These are phyloP conservation scores for Xylaria cubensis DNA, from an alignment of 495 filamentous ascomycete species.

Conservation along the genomic window DNA sequence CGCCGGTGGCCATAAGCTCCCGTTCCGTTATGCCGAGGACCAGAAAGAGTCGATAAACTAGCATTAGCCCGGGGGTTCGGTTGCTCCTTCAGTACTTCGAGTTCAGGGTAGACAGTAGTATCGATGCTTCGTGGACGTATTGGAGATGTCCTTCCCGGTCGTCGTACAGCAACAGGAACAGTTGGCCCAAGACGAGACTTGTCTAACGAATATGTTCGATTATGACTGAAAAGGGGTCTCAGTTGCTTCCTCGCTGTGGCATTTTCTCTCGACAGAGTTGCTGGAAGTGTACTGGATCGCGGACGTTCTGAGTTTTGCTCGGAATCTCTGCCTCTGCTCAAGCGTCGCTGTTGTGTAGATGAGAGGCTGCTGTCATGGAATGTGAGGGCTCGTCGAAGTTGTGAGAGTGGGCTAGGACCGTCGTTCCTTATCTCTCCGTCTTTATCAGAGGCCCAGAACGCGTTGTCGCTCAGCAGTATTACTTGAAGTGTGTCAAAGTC, in stretches of 20 bases:
- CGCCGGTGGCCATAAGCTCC: neutral
- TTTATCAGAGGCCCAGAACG: conserved; percentile 51
- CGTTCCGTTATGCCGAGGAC: neutral
- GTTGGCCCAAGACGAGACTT: conserved; percentile 33
- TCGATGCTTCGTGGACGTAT: conserved; percentile 38
- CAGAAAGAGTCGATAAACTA: neutral
- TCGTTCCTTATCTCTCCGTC: conserved; percentile 46
- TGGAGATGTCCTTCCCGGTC: conserved; percentile 30
- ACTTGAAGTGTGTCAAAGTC: conserved; percentile 50
- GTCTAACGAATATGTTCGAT: conserved; percentile 33
- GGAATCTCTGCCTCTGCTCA: conserved; percentile 31
- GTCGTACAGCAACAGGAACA: conserved; percentile 36
- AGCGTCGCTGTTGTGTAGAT: conserved; percentile 18
- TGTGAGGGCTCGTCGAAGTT: conserved; percentile 36
- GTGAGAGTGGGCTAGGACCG: conserved; percentile 26
- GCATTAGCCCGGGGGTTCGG: conserved; percentile 31
- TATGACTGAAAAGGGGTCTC: conserved; percentile 30
- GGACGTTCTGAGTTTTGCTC: conserved; percentile 34
- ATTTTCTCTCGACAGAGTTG: conserved; percentile 33
- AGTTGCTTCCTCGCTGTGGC: conserved; percentile 25
- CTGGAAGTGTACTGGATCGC: conserved; percentile 37
- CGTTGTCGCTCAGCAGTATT: conserved; percentile 49
- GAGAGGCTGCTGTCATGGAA: conserved; percentile 28
- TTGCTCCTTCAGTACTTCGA: conserved; percentile 37
- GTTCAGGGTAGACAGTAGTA: conserved; percentile 23